phyloP scores from a whole-genome alignment of 352 stramenopile genomes.

The Thraustotheca clavata region DNA sequence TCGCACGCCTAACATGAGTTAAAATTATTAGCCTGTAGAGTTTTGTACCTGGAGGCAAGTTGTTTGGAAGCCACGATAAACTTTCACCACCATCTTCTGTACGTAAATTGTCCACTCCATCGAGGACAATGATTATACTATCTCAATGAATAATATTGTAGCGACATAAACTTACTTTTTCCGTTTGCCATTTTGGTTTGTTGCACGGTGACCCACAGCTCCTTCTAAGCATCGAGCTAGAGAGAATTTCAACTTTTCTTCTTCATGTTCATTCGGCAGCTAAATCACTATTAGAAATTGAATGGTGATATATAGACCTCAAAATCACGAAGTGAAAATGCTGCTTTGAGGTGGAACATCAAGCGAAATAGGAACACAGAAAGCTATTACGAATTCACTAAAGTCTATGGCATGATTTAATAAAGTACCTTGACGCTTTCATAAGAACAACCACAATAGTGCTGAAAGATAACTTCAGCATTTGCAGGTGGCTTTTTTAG shows the following conservation, averaged over 20 bases:
- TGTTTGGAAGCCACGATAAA: conserved; percentile 73
- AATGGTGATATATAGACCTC: conserved; percentile 24
- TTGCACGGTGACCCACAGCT: conserved; percentile 31
- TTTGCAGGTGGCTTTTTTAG: conserved; percentile 26
- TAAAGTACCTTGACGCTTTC: conserved; percentile 61
- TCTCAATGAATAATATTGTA: neutral
- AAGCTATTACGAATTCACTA: conserved; percentile 25
- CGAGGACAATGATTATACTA: conserved; percentile 71
- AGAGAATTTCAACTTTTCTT: conserved; percentile 83
- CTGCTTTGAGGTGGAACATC: conserved; percentile 69
- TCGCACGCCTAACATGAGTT: conserved; percentile 31
- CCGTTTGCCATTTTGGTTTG: conserved; percentile 30
- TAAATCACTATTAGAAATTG: neutral
- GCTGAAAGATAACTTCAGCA: conserved; percentile 69
- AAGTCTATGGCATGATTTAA: too few relatives aligned
- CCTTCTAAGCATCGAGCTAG: conserved; percentile 68
- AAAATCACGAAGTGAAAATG: conserved; percentile 65
- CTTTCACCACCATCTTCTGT: conserved; percentile 77
- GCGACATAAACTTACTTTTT: conserved; percentile 26
- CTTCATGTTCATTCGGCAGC: conserved; percentile 62
- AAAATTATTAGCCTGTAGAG: neutral
- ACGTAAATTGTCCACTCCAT: conserved; percentile 72
- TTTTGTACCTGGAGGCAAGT: conserved; percentile 32
- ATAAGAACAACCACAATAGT: conserved; percentile 74
- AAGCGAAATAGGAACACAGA: conserved; percentile 75